Conservation (phyloP, 2,329 filamentous ascomycete species). For the Cryphonectria naterciae region DNA sequence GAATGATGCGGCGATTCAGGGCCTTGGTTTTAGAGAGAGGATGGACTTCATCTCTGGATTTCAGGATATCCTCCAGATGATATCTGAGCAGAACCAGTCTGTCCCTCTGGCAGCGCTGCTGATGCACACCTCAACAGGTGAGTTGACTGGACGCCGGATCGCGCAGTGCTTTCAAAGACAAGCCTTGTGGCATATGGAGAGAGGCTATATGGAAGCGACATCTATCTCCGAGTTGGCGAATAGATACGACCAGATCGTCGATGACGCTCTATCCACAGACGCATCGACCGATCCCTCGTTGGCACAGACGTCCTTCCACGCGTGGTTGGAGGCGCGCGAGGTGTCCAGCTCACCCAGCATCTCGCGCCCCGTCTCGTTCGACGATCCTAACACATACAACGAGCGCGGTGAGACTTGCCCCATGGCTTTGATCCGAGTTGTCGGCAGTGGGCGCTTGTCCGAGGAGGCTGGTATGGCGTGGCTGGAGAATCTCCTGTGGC, state of each 20-base stretch:
- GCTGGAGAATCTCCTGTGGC: conserved; percentile 11
- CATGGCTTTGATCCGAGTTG: conserved; percentile 2
- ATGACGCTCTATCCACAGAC: neutral
- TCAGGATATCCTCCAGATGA: conserved; percentile 7
- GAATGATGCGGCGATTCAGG: neutral
- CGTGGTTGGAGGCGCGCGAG: neutral
- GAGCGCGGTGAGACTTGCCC: conserved; percentile 2
- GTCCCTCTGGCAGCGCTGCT: conserved; percentile 1
- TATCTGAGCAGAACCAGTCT: conserved; percentile 7
- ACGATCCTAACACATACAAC: conserved; percentile 9
- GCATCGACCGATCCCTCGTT: neutral
- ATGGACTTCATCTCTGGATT: conserved; percentile 11
- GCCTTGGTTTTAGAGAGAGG: conserved; percentile 1
- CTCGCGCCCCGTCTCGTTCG: conserved; percentile 11
- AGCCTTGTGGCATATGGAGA: conserved; percentile 11
- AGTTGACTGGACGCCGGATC: conserved; percentile 3
- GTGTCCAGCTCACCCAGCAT: neutral
- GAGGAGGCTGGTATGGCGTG: conserved; percentile 6
- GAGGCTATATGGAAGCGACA: conserved; percentile 8
- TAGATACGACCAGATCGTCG: neutral
- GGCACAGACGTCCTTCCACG: conserved; percentile 6
- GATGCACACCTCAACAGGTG: conserved; percentile 5
- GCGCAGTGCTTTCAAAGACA: conserved; percentile 2
- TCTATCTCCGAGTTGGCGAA: conserved; percentile 3
- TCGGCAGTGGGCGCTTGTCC: conserved; percentile 1